These are phyloP conservation scores for Tolypocladium tundrense DNA, from an alignment of 2,329 filamentous ascomycete genomes.

Conservation along the genomic window DNA sequence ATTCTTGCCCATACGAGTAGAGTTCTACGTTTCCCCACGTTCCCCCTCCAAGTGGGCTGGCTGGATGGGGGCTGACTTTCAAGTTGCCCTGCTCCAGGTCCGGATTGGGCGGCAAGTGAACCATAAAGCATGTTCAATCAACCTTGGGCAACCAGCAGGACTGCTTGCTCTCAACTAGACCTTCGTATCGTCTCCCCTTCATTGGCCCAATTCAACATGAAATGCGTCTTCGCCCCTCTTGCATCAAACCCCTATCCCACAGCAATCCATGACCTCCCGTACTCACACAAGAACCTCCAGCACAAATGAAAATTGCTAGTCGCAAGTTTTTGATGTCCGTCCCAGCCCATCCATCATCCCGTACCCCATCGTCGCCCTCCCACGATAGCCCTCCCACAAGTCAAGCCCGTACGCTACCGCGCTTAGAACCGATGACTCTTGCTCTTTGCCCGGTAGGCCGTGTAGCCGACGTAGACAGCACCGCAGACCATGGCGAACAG, in stretches of 20 bases:
- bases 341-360: background rate
- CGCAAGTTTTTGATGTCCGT: background rate
- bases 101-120: background rate
- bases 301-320: background rate
- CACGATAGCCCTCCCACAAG: no score
- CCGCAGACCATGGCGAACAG: slow-evolving; percentile 56
- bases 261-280: background rate
- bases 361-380: background rate
- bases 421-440: slow-evolving; percentile 47
- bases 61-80: background rate
- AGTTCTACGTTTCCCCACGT: background rate
- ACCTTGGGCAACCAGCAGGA: background rate
- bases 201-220: background rate
- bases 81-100: background rate
- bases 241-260: background rate
- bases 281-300: background rate
- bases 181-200: background rate
- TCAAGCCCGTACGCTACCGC: background rate
- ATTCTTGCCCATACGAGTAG: background rate
- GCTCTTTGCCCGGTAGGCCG: slow-evolving; percentile 62
- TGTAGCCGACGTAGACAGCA: slow-evolving; percentile 78
- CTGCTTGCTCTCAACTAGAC: background rate
- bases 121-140: background rate
- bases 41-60: background rate
- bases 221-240: background rate